Evolutionary conservation across 176 grass and related monocot genomes (phyloP), one percentile per base, ranked within the genome.

Genomic region (Musa itinerans): DNA sequence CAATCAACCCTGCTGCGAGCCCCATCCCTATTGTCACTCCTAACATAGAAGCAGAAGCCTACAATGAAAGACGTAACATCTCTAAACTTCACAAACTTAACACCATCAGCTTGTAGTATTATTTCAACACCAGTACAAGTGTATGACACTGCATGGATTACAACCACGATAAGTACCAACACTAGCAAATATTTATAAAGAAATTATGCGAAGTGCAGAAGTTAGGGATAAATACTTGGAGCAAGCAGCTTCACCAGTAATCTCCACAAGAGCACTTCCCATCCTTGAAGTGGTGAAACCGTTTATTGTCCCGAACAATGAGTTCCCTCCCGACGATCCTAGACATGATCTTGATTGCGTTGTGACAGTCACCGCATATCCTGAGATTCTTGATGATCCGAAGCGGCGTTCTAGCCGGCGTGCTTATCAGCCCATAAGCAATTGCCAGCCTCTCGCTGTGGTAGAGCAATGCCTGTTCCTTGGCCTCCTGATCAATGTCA

Each of bases 251-350:
- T 73, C 71, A 73, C 71, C 71, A 73, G 52, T 73, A 73, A 20
- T 73, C 71, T 15, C 71, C 71, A 15, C 71, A 73, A 26, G 71
- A 73, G 50, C 71, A 73, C 71, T 73, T 73, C 12, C 71, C 71
- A 26, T 73, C 71, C 71, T 73, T 73, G 71, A 73, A 73, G 51
- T 71, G 69, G 48, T 71, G 69, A 71, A 71, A 71, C 19, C 69
- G 69, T 52, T 71, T 71, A 20, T 73, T 73, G n/a, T 73, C 71
- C 51, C 71, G 54, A 11, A 73, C 71, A 73, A 73, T 73, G 19
- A 73, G 71, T 52, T 73, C 52, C 24, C 71, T 73, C 7, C 71
- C 71, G 15, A 73, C 71, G 55, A 73, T 73, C 71, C 71, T 73
- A 15, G 71, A 73, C 71, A 73, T 73, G 53, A 73, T 73, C 71